Conservation (phyloP, 305 asterid species). For the Solanum hybrid region DNA sequence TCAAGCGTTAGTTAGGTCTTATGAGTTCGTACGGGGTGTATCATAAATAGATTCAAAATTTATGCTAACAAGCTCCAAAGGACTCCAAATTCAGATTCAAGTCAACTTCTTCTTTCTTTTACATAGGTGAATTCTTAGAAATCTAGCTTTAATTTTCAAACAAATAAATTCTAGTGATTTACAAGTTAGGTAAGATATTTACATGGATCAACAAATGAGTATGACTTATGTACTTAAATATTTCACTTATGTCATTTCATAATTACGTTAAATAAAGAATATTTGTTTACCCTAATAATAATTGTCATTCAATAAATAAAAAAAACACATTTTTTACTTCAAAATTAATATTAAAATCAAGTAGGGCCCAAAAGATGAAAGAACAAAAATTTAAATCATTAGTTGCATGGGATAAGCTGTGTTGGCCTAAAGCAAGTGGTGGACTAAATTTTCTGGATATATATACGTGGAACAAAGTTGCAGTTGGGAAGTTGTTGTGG, state of each 20-base stretch:
- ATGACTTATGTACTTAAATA: not conserved
- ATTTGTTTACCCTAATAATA: not conserved
- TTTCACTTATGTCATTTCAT: not conserved
- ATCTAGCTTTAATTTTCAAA: not conserved
- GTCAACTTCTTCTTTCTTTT: not conserved
- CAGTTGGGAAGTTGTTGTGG: not conserved
- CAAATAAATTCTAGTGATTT: not conserved
- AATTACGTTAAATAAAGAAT: not conserved
- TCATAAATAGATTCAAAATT: not conserved
- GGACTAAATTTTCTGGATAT: not conserved
- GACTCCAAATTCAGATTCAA: not conserved
- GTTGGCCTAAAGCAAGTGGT: not conserved
- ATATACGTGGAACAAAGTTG: not conserved
- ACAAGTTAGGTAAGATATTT: not conserved
- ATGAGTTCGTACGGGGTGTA: too few relatives aligned
- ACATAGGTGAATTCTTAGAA: not conserved
- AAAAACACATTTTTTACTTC: not conserved
- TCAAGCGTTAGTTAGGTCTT: too few relatives aligned
- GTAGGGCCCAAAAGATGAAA: not conserved
- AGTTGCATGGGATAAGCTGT: not conserved
- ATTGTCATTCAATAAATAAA: not conserved
- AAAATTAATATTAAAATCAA: not conserved
- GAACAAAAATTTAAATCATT: too few relatives aligned
- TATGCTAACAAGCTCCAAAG: not conserved
- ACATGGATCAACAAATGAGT: not conserved